These are phyloP conservation scores for Claviceps humidiphila DNA, from an alignment of 2,329 filamentous ascomycete genomes.

Conservation along the genomic window DNA sequence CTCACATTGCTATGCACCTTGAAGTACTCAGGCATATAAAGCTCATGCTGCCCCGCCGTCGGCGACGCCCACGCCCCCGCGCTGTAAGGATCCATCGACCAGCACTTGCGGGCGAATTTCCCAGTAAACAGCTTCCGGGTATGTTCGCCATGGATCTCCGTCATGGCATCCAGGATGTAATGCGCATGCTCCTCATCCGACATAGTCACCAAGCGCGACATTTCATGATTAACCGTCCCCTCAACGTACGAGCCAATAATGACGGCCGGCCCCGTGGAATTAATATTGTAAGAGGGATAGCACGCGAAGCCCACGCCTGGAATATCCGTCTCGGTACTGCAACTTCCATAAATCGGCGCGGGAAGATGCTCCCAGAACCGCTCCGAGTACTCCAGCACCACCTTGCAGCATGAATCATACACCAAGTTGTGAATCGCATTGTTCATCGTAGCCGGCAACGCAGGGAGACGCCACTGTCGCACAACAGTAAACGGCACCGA, in stretches of 20 bases:
- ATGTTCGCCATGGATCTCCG: constrained; percentile 50
- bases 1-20: constrained; percentile 46
- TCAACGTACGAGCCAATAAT: constrained; percentile 47
- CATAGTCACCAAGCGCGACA: constrained; percentile 25
- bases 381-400: constrained; percentile 54
- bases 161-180: constrained; percentile 50
- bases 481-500: constrained; percentile 52
- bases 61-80: constrained; percentile 50
- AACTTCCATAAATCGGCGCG: constrained; percentile 49
- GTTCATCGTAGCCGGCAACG: constrained; percentile 25
- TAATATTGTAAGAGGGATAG: constrained; percentile 55
- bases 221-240: constrained; percentile 24
- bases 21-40: constrained; percentile 62
- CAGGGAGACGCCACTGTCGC: constrained; percentile 45
- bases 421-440: constrained; percentile 33
- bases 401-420: constrained; percentile 37
- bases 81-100: constrained; percentile 48
- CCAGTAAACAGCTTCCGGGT: constrained; percentile 51
- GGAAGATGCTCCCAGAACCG: constrained; percentile 44
- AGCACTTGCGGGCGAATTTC: constrained; percentile 51
- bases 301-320: constrained; percentile 48
- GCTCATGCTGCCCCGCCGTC: constrained; percentile 48
- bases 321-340: constrained; percentile 42
- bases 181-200: constrained; percentile 48
- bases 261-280: constrained; percentile 42